Conservation (phyloP, 441 rosid species). For the Eugenia klotzschiana region DNA sequence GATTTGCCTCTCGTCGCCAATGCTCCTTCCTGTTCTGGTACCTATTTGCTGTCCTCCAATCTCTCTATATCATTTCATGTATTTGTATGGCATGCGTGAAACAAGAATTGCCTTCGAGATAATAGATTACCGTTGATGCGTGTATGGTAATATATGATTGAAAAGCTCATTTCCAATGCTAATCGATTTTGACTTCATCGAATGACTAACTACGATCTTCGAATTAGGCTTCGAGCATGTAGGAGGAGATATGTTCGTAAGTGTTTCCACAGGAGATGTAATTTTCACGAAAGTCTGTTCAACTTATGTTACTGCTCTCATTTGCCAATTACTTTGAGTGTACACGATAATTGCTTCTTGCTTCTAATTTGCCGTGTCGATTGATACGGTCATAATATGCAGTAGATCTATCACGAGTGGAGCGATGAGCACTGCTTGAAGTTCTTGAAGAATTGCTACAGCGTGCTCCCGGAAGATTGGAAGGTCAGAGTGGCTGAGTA, state of each 20-base stretch:
- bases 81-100: neutral
- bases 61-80: neutral
- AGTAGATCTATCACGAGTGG: conserved; percentile 14
- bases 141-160: neutral
- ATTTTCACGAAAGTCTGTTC: conserved; percentile 67
- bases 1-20: conserved; percentile 58
- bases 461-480: neutral
- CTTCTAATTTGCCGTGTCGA: neutral
- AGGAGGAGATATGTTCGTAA: conserved; percentile 72
- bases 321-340: neutral
- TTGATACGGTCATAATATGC: neutral
- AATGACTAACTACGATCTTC: neutral
- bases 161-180: neutral
- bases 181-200: neutral
- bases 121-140: neutral
- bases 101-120: neutral
- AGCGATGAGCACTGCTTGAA: conserved; percentile 9
- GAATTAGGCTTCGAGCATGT: conserved; percentile 46
- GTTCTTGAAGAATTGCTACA: conserved; percentile 8
- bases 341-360: neutral
- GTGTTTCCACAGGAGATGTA: conserved; percentile 66
- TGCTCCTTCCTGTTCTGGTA: conserved; percentile 54
- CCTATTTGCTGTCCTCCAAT: neutral
- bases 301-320: neutral
- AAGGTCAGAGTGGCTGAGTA: conserved; percentile 3